Percentiles rank a stretch among this genome's conserved stretches.
Evolutionary conservation across 352 stramenopile genomes (phyloP).

Genomic region (Globisporangium orthogonon): DNA sequence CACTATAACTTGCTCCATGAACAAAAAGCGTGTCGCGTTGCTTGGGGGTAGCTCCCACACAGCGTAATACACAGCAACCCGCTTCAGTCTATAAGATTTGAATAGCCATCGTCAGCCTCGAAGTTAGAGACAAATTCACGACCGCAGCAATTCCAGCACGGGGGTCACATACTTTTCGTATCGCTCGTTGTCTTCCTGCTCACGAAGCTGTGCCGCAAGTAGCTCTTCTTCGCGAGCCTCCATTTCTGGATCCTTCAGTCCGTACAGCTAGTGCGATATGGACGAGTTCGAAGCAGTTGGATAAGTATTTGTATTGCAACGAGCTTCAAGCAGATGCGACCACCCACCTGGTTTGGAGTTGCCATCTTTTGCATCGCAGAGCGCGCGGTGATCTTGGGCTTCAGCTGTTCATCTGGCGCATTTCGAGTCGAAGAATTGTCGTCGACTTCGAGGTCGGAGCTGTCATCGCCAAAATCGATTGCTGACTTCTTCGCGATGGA

Average conservation of each 20-base stretch:
- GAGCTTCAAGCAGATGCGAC: background rate
- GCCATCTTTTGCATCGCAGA: conserved; percentile 51
- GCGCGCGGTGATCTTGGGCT: conserved; percentile 35
- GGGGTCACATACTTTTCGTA: conserved; percentile 36
- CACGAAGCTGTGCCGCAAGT: conserved; percentile 32
- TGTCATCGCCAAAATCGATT: conserved; percentile 10
- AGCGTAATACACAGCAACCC: conserved; percentile 79
- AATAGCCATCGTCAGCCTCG: no score
- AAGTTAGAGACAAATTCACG: no score
- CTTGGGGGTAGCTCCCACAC: conserved; percentile 85
- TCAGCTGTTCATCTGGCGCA: background rate
- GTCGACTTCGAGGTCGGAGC: conserved; percentile 3
- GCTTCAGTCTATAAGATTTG: conserved; percentile 37
- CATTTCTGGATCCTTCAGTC: conserved; percentile 33
- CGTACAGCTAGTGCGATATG: conserved; percentile 24
- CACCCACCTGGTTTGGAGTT: conserved; percentile 24
- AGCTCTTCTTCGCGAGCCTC: conserved; percentile 40
- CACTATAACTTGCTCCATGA: conserved; percentile 85
- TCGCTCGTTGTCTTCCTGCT: conserved; percentile 40
- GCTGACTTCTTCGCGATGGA: conserved; percentile 17
- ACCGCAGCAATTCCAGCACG: no score
- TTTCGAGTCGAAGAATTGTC: background rate
- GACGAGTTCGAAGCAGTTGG: background rate
- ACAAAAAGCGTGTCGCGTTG: conserved; percentile 58
- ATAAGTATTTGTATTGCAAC: background rate